Evolutionary conservation across 768 basidiomycete species (phyloP), one percentile per base, ranked within the genome.

Genomic region (Strobilomyces dryophilus): DNA sequence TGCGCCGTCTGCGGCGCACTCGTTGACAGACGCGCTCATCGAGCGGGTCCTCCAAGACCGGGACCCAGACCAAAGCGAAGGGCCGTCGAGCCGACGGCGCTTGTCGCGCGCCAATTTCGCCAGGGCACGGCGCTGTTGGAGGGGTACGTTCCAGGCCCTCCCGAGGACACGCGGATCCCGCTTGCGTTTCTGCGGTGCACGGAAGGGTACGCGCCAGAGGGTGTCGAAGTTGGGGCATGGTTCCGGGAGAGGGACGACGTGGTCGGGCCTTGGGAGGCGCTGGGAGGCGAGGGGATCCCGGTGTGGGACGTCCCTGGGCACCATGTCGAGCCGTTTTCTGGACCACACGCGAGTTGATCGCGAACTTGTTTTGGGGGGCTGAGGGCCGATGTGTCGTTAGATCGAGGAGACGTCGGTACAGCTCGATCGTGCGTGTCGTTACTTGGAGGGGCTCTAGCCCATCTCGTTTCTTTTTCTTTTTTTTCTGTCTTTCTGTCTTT

Each of bases 251-350:
- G 82, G 12, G 66, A 60, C 17, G 65, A 76, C 29, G 56, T 72
- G 8, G 69, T 73, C 0, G 54, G 47, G 0, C 77, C 71, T 20
- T 88, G 87, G 85, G 75, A 79, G 49, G 56, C 41, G 0, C 55
- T 83, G 9, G 66, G 75, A 0, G 72, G 71, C 5, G 53, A 45
- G 9, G 29, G 61, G 7, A 52, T 85, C 1, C 71, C 74, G 36
- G 70, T 78, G 2, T 62, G 80, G 39, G 79, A 82, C 55, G 79
- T 88, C 4, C 81, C 85, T 0, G 87, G 87, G 0, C 67, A 87
- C 63, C 87, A 89, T 56, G 87, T 88, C 54, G 65, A 77, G 56
- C 72, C 78, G 0, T 88, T 89, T 62, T 70, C 76, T 43, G 54
- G 11, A 9, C 2, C 11, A 8, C 11, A 32, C 11, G 31, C 7